Evolutionary conservation across 2,329 filamentous ascomycete genomes (phyloP).

Genomic region (Calonectria pseudoturangicola): DNA sequence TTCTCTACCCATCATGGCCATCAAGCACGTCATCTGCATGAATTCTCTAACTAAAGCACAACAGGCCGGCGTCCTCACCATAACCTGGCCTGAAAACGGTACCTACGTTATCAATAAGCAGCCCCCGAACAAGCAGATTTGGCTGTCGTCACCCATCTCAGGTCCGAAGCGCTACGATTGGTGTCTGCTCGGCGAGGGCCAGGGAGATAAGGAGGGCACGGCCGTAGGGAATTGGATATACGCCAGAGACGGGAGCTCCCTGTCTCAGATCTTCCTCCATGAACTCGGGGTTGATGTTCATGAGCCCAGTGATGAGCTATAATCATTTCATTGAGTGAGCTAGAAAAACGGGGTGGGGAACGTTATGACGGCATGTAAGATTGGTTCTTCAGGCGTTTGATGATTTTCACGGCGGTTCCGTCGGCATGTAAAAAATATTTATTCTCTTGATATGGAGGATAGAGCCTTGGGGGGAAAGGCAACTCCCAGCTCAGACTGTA

Average conservation of each 20-base stretch:
- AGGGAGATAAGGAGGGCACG: conserved; percentile 85
- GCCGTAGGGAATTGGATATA: conserved; percentile 90
- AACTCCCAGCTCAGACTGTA: conserved; percentile 44
- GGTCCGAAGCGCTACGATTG: conserved; percentile 97
- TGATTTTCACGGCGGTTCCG: conserved; percentile 39
- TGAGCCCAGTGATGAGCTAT: conserved; percentile 53
- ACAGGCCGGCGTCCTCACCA: conserved; percentile 89
- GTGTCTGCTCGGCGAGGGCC: conserved; percentile 82
- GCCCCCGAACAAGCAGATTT: conserved; percentile 97
- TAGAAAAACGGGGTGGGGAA: not conserved
- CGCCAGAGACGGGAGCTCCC: conserved; percentile 84
- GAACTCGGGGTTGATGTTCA: conserved; percentile 83
- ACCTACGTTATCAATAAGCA: conserved; percentile 99
- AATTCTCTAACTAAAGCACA: conserved; percentile 40
- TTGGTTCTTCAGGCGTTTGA: conserved; percentile 30
- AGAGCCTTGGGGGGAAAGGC: conserved; percentile 22
- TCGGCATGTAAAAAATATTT: conserved; percentile 47
- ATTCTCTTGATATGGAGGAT: conserved; percentile 38
- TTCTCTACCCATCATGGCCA: not conserved
- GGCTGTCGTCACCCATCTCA: conserved; percentile 92
- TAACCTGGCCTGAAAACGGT: conserved; percentile 81
- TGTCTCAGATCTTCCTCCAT: conserved; percentile 82
- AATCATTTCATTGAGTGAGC: not conserved
- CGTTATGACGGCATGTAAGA: conserved; percentile 30
- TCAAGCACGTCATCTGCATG: not conserved